A percentile compares a stretch with the other conserved stretches of the same genome.
These are phyloP conservation scores for Tothia fuscella DNA, from an alignment of 2,329 filamentous ascomycete species.

Conservation along the genomic window DNA sequence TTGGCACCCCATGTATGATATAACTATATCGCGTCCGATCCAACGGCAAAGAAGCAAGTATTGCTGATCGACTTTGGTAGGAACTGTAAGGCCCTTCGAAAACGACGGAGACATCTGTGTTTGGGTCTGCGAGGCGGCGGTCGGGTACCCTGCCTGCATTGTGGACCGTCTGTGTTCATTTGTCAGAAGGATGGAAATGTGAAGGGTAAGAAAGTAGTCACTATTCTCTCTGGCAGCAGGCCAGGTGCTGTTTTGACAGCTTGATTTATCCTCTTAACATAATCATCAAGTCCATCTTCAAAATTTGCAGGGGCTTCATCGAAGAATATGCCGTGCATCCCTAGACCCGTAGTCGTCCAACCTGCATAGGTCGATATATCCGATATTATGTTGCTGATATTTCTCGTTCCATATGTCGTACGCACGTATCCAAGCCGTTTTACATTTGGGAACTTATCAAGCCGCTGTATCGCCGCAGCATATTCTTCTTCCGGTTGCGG, in stretches of 20 bases:
- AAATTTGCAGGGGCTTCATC: neutral
- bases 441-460: slow-evolving; percentile 3
- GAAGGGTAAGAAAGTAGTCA: neutral
- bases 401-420: neutral
- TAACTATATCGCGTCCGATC: neutral
- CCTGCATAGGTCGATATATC: slow-evolving; percentile 1
- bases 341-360: neutral
- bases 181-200: neutral
- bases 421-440: neutral
- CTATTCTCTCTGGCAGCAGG: neutral
- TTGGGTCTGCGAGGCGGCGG: neutral
- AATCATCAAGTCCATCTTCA: neutral
- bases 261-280: neutral
- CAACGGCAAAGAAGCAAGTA: neutral
- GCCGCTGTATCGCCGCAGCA: neutral
- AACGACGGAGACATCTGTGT: slow-evolving; percentile 4
- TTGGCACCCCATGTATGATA: neutral
- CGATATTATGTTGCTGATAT: neutral
- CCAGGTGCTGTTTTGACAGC: slow-evolving; percentile 2
- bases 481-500: neutral
- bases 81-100: slow-evolving; percentile 3
- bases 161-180: neutral
- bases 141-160: slow-evolving; percentile 1
- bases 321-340: slow-evolving; percentile 4
- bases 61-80: neutral